Evolutionary conservation across 2,329 filamentous ascomycete genomes (phyloP).

Genomic region (Colletotrichum cereale): DNA sequence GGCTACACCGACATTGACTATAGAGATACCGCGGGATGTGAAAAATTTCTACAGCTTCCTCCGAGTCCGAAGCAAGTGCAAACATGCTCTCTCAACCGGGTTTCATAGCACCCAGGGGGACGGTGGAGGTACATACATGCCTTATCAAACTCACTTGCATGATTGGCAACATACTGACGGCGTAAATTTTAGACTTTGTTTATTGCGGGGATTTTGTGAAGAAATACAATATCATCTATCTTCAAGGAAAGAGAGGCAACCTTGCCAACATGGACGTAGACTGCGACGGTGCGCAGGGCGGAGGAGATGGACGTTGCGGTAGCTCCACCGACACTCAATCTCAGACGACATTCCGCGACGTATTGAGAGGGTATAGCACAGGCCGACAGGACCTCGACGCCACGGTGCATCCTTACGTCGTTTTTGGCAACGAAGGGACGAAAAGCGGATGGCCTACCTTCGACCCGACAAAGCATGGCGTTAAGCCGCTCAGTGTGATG

Average conservation of each 20-base stretch:
- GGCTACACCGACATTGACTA: constrained; percentile 33
- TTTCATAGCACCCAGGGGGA: constrained; percentile 56
- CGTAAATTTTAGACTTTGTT: constrained; percentile 45
- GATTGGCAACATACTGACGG: no score
- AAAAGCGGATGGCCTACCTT: constrained; percentile 49
- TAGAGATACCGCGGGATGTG: constrained; percentile 57
- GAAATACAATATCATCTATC: constrained; percentile 59
- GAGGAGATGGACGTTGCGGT: constrained; percentile 59
- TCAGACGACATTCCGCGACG: constrained; percentile 61
- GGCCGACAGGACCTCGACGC: constrained; percentile 56
- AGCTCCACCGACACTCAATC: constrained; percentile 58
- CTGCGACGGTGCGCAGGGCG: constrained; percentile 65
- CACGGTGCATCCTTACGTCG: constrained; percentile 61
- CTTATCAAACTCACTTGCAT: background rate
- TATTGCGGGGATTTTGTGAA: constrained; percentile 62
- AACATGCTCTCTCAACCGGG: constrained; percentile 52
- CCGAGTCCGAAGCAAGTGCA: constrained; percentile 53
- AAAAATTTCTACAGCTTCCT: constrained; percentile 56
- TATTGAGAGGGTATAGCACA: constrained; percentile 52
- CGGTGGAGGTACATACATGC: constrained; percentile 50
- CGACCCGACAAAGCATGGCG: constrained; percentile 51
- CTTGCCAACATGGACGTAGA: constrained; percentile 70
- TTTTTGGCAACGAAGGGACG: constrained; percentile 58
- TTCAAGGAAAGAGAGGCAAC: constrained; percentile 56
- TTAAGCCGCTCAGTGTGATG: constrained; percentile 62